Conservation (phyloP, 2,329 filamentous ascomycete species). For the Neonectria hederae region DNA sequence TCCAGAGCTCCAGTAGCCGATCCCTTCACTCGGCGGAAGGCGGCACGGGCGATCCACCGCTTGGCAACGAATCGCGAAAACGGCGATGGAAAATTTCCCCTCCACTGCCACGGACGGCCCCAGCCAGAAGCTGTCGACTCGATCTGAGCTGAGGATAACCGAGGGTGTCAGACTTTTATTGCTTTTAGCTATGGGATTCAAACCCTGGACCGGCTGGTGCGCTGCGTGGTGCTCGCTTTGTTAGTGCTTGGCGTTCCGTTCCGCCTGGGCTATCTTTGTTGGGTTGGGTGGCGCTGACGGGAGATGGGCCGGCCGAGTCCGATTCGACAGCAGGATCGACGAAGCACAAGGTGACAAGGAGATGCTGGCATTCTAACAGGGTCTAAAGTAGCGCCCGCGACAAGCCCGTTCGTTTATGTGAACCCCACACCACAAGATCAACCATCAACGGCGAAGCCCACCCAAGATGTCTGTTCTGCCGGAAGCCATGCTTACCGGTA, state of each 20-base stretch:
- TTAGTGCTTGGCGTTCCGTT: neutral
- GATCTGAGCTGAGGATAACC: neutral
- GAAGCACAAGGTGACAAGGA: constrained; percentile 6
- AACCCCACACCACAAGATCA: constrained; percentile 4
- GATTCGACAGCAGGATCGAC: constrained; percentile 17
- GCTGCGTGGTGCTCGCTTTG: neutral
- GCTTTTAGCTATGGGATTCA: neutral
- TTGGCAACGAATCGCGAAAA: neutral
- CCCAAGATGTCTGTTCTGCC: neutral
- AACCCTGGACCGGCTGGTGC: constrained; percentile 2
- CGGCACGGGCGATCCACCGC: neutral
- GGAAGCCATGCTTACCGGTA: too few species aligned
- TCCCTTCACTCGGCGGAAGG: neutral
- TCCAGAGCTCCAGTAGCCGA: neutral
- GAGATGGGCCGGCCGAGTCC: neutral
- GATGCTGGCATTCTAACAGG: constrained; percentile 6
- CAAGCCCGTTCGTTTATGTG: constrained; percentile 5
- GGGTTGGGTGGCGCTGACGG: neutral
- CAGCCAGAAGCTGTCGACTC: neutral
- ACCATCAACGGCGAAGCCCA: neutral
- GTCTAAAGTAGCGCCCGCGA: constrained; percentile 12
- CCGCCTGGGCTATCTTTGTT: neutral
- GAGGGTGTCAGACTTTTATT: neutral
- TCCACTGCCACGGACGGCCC: neutral
- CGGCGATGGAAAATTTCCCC: too few species aligned